These are phyloP conservation scores for Bacterosira constricta DNA, from an alignment of 108 stramenopile genomes.

Conservation along the genomic window DNA sequence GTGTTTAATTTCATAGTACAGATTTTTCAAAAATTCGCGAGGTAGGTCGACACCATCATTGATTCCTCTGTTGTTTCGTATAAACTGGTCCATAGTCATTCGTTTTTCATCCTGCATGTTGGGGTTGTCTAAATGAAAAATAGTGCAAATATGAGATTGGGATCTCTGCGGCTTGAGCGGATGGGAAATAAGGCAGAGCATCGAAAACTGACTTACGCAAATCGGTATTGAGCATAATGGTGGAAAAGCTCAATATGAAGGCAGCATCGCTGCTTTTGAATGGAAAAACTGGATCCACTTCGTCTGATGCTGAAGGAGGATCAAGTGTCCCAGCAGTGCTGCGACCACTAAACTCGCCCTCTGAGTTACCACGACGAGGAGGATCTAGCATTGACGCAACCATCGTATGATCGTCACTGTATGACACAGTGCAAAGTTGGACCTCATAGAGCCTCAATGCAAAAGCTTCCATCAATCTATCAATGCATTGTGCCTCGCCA, in stretches of 20 bases:
- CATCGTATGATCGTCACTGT: slow-evolving; percentile 19
- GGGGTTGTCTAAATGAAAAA: slow-evolving; percentile 62
- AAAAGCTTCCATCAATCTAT: slow-evolving; percentile 96
- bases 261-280: slow-evolving; percentile 90
- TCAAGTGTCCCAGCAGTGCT: slow-evolving; percentile 29
- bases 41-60: slow-evolving; percentile 92
- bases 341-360: slow-evolving; percentile 9
- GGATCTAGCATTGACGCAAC: slow-evolving; percentile 45
- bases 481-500: slow-evolving; percentile 97
- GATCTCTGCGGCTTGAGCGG: too few relatives aligned
- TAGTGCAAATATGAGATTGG: too few relatives aligned
- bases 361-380: slow-evolving; percentile 10
- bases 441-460: slow-evolving; percentile 74
- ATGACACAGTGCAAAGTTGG: slow-evolving; percentile 20
- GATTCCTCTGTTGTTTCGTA: slow-evolving; percentile 92
- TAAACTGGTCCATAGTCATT: slow-evolving; percentile 93
- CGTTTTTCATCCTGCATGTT: slow-evolving; percentile 85
- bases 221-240: slow-evolving; percentile 95
- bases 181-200: too few relatives aligned
- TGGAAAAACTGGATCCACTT: slow-evolving; percentile 30
- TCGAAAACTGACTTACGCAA: slow-evolving; percentile 55
- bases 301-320: slow-evolving; percentile 27
- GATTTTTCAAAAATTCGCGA: slow-evolving; percentile 63
- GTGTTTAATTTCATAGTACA: slow-evolving; percentile 86
- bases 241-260: slow-evolving; percentile 93